Evolutionary conservation across 2,329 filamentous ascomycete species (phyloP).

Genomic region (Fusarium guadeloupense): DNA sequence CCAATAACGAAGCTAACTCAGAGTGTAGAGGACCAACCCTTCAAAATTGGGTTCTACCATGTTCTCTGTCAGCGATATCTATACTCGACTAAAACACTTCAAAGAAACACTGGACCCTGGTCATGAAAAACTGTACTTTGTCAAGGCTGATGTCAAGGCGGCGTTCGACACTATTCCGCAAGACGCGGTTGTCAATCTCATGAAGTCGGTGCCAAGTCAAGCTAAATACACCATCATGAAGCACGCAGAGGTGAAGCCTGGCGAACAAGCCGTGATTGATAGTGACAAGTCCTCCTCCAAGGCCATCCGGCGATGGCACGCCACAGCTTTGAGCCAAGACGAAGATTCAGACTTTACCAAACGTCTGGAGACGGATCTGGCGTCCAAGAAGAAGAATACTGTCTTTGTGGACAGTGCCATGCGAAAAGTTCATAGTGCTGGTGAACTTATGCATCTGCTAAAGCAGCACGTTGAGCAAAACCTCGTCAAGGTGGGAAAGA

Average conservation of each 20-base stretch:
- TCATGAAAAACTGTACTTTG: slow-evolving; percentile 75
- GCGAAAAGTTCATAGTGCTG: slow-evolving; percentile 64
- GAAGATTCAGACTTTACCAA: slow-evolving; percentile 58
- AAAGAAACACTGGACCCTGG: slow-evolving; percentile 58
- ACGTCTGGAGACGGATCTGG: slow-evolving; percentile 53
- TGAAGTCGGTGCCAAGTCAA: slow-evolving; percentile 65
- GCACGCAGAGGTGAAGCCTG: slow-evolving; percentile 75
- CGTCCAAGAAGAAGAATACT: slow-evolving; percentile 67
- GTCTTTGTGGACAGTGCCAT: slow-evolving; percentile 79
- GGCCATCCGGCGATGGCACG: slow-evolving; percentile 60
- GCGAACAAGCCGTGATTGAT: slow-evolving; percentile 42
- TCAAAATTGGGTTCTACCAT: slow-evolving; percentile 78
- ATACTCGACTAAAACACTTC: slow-evolving; percentile 76
- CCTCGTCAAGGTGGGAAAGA: slow-evolving; percentile 87
- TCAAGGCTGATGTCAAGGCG: slow-evolving; percentile 88
- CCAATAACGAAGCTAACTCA: slow-evolving; percentile 19
- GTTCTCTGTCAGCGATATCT: slow-evolving; percentile 84
- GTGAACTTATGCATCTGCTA: slow-evolving; percentile 74
- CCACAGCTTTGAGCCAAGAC: slow-evolving; percentile 56
- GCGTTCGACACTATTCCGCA: slow-evolving; percentile 98
- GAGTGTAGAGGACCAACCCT: slow-evolving; percentile 57
- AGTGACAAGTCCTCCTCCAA: slow-evolving; percentile 45
- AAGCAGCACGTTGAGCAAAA: slow-evolving; percentile 84
- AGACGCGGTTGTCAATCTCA: slow-evolving; percentile 72
- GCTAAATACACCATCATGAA: slow-evolving; percentile 75